phyloP scores from a whole-genome alignment of 1,139 yeast species.

The Geotrichum aggregatum region DNA sequence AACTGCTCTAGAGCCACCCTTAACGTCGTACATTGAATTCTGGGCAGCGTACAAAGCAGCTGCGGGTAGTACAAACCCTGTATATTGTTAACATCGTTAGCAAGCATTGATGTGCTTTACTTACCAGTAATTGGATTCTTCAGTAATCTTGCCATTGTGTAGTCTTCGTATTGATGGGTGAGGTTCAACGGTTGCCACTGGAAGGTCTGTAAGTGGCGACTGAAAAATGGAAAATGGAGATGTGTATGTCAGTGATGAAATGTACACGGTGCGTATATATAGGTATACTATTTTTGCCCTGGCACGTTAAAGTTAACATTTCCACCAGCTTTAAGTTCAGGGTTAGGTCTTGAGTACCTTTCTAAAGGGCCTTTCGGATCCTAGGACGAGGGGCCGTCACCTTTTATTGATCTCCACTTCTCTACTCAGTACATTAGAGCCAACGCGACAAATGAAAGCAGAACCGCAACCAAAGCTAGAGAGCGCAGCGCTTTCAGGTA shows the following conservation, averaged over 20 bases:
- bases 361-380: too few species aligned
- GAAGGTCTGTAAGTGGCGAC: conserved; percentile 6
- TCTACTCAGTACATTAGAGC: not conserved
- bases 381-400: too few species aligned
- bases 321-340: too few species aligned
- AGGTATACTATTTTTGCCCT: too few species aligned
- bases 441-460: conserved; percentile 1
- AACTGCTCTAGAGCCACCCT: conserved; percentile 94
- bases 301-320: conserved; percentile 10
- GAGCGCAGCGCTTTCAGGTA: conserved; percentile 2
- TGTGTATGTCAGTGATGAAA: not conserved
- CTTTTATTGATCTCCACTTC: too few species aligned
- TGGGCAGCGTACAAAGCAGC: conserved; percentile 29
- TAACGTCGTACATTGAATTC: conserved; percentile 65
- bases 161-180: not conserved
- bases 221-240: not conserved
- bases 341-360: too few species aligned
- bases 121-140: conserved; percentile 23
- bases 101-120: not conserved
- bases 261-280: too few species aligned
- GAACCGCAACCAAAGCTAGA: conserved; percentile 6
- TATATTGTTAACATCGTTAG: not conserved
- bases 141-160: conserved; percentile 20
- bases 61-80: conserved; percentile 34
- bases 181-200: not conserved